Percentiles rank a stretch among this genome's conserved stretches.
phyloP scores from a whole-genome alignment of 2,329 filamentous ascomycete species.

The Ophiosphaerella herpotricha region DNA sequence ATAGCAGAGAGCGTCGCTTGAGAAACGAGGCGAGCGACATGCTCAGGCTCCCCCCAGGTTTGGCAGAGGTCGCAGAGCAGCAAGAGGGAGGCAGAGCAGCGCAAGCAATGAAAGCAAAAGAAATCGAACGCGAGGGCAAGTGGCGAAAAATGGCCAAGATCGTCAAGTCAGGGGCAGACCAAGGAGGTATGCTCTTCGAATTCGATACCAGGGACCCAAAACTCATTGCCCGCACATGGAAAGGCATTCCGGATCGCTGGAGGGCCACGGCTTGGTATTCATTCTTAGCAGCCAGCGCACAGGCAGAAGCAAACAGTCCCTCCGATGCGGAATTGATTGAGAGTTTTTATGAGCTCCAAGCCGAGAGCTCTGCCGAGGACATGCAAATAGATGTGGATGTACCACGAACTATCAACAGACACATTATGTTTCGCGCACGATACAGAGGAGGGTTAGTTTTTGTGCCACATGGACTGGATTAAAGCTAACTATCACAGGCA shows the following conservation, averaged over 20 bases:
- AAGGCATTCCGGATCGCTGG: constrained; percentile 97
- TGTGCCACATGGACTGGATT: not conserved
- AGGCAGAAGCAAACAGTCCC: constrained; percentile 63
- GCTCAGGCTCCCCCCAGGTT: constrained; percentile 63
- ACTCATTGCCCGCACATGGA: constrained; percentile 91
- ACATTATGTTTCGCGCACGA: constrained; percentile 94
- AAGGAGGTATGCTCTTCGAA: constrained; percentile 69
- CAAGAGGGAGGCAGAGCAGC: constrained; percentile 55
- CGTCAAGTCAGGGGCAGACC: constrained; percentile 52
- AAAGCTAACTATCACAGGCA: constrained; percentile 55
- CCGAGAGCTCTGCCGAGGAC: constrained; percentile 80
- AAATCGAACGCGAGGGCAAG: constrained; percentile 66
- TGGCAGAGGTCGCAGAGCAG: constrained; percentile 51
- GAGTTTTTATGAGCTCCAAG: constrained; percentile 73
- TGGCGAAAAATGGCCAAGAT: constrained; percentile 69
- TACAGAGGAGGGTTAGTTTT: constrained; percentile 76
- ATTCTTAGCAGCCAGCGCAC: constrained; percentile 80
- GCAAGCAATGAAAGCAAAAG: constrained; percentile 60
- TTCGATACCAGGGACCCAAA: constrained; percentile 81
- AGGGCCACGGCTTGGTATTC: constrained; percentile 92
- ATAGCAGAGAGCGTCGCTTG: constrained; percentile 58
- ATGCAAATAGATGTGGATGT: constrained; percentile 98
- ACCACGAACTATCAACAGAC: constrained; percentile 88
- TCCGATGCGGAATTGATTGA: constrained; percentile 73
- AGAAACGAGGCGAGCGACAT: constrained; percentile 67